Conservation (phyloP, 805 yeast species). For the Barnettozyma sucrosica region DNA sequence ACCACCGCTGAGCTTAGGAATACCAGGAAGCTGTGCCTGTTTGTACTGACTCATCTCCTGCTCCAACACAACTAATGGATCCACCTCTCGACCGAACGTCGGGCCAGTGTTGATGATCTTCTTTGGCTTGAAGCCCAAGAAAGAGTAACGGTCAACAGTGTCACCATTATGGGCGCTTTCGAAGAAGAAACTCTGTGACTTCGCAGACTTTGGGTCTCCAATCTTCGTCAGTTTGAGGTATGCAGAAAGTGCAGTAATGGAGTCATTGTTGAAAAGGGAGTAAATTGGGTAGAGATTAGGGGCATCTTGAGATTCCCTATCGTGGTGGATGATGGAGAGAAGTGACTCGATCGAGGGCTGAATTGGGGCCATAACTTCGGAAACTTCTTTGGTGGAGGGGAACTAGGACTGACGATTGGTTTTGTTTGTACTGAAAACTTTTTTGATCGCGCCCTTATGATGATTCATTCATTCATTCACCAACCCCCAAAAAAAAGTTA, state of each 20-base stretch:
- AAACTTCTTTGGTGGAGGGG: background rate
- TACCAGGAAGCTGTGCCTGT: slow-evolving; percentile 75
- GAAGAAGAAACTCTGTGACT: slow-evolving; percentile 69
- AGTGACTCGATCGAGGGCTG: slow-evolving; percentile 51
- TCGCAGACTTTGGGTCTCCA: slow-evolving; percentile 45
- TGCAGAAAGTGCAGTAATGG: slow-evolving; percentile 84
- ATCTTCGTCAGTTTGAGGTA: slow-evolving; percentile 68
- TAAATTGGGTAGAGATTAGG: slow-evolving; percentile 81
- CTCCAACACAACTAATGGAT: slow-evolving; percentile 44
- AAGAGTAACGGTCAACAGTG: slow-evolving; percentile 82
- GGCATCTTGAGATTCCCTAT: slow-evolving; percentile 27
- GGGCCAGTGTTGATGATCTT: slow-evolving; percentile 83
- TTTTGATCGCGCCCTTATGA: no score
- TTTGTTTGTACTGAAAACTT: background rate
- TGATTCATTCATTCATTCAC: no score
- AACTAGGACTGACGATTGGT: background rate
- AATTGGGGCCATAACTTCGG: slow-evolving; percentile 25
- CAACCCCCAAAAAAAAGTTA: no score
- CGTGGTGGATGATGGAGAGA: slow-evolving; percentile 33
- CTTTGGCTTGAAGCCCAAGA: slow-evolving; percentile 81
- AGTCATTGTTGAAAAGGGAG: slow-evolving; percentile 66
- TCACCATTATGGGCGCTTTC: slow-evolving; percentile 91
- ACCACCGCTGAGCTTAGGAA: slow-evolving; percentile 87
- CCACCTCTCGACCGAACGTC: slow-evolving; percentile 1
- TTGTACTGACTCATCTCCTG: slow-evolving; percentile 57